phyloP scores from a whole-genome alignment of 306 rosid species.

The Ziziphus jujuba region DNA sequence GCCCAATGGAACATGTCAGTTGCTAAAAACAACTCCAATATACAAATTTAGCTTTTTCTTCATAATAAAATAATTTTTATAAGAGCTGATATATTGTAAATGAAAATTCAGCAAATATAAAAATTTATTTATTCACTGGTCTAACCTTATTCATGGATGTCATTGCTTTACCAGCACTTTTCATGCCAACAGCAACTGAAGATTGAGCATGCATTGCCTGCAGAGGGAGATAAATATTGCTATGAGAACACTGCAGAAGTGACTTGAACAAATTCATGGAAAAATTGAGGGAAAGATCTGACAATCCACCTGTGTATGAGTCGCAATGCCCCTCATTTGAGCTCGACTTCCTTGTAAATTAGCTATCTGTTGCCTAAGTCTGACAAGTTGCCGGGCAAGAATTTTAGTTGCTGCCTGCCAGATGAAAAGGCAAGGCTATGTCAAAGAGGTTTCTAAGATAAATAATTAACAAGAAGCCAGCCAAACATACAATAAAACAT shows the following conservation, averaged over 20 bases:
- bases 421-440: slow-evolving; percentile 23
- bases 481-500: slow-evolving; percentile 21
- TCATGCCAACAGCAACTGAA: slow-evolving; percentile 92
- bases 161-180: slow-evolving; percentile 94
- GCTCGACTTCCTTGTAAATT: slow-evolving; percentile 99
- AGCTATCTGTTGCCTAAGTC: slow-evolving; percentile 94
- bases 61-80: neutral
- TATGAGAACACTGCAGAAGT: slow-evolving; percentile 18
- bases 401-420: slow-evolving; percentile 80
- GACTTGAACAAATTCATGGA: neutral
- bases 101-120: neutral
- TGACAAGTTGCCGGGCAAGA: slow-evolving; percentile 89
- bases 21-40: neutral
- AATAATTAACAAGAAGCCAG: neutral
- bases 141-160: slow-evolving; percentile 84
- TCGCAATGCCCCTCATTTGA: slow-evolving; percentile 98
- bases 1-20: slow-evolving; percentile 40
- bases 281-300: slow-evolving; percentile 5
- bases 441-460: slow-evolving; percentile 4
- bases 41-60: neutral
- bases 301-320: slow-evolving; percentile 85
- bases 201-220: slow-evolving; percentile 95
- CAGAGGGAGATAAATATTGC: slow-evolving; percentile 28
- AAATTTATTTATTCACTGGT: neutral
- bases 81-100: neutral